Conservation (phyloP, 345 rosid genomes). For the Chamaenerion angustifolium region DNA sequence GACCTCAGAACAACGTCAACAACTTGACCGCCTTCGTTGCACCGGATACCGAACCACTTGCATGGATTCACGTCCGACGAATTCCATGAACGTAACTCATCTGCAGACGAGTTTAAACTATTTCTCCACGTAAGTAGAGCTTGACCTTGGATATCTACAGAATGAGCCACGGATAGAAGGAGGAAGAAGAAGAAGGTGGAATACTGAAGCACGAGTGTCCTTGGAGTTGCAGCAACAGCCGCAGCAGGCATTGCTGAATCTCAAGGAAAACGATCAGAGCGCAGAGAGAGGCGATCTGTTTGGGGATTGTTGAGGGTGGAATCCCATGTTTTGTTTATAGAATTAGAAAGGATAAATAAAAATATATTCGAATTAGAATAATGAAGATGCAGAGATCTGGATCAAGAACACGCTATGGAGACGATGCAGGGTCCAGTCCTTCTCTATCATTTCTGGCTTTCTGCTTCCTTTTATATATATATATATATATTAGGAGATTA, state of each 20-base stretch:
- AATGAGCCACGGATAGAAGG: constrained; percentile 7
- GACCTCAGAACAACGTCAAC: constrained; percentile 40
- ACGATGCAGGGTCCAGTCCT: too few species aligned
- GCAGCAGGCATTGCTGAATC: too few species aligned
- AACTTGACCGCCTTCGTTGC: constrained; percentile 50
- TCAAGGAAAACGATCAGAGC: not conserved
- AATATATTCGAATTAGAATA: constrained; percentile 77
- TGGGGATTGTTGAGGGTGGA: constrained; percentile 38
- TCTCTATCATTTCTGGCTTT: too few species aligned
- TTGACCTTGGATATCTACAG: constrained; percentile 55
- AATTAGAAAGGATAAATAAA: constrained; percentile 29
- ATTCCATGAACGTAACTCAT: constrained; percentile 44
- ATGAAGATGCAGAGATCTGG: constrained; percentile 10
- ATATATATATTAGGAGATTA: too few species aligned
- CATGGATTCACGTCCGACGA: constrained; percentile 42
- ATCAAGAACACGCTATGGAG: not conserved
- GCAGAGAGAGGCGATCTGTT: constrained; percentile 12
- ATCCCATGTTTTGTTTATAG: constrained; percentile 62
- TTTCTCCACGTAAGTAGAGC: constrained; percentile 75
- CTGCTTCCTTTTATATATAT: too few species aligned
- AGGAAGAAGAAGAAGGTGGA: not conserved
- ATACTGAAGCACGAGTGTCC: not conserved
- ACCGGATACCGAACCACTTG: constrained; percentile 63
- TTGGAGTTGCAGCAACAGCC: too few species aligned
- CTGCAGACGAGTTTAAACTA: constrained; percentile 38